These are phyloP conservation scores for Ganoderma sinense DNA, from an alignment of 1,284 basidiomycete species.

Conservation along the genomic window DNA sequence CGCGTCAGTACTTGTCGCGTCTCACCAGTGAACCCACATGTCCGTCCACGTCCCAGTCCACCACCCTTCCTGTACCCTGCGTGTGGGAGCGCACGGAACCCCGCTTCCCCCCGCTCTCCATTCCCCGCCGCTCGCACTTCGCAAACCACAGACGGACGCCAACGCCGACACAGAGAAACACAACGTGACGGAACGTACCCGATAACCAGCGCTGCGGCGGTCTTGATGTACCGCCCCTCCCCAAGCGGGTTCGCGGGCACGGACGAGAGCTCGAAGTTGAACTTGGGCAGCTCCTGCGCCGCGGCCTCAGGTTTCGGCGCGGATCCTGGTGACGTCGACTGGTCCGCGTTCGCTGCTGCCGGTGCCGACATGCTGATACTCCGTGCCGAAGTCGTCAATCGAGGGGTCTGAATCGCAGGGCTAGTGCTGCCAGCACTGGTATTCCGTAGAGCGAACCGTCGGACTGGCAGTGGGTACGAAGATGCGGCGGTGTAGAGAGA, in stretches of 20 bases:
- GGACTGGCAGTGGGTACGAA: neutral
- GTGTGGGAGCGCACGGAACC: neutral
- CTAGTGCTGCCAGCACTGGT: no score
- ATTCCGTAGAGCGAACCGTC: neutral
- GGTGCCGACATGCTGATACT: no score
- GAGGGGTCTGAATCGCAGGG: no score
- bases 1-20: neutral
- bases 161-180: neutral
- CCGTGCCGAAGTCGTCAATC: no score
- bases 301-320: neutral
- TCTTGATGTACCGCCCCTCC: constrained; percentile 72
- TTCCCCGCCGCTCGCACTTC: neutral
- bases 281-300: constrained; percentile 28
- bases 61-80: neutral
- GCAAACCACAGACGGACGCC: no score
- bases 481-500: neutral
- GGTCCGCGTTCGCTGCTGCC: no score
- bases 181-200: constrained; percentile 54
- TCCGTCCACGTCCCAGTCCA: neutral
- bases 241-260: constrained; percentile 71
- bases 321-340: neutral
- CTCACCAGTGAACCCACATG: neutral
- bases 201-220: constrained; percentile 78
- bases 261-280: constrained; percentile 60
- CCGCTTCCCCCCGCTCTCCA: neutral